phyloP scores from a whole-genome alignment of 2,329 filamentous ascomycete species.

The Colletotrichum horii region DNA sequence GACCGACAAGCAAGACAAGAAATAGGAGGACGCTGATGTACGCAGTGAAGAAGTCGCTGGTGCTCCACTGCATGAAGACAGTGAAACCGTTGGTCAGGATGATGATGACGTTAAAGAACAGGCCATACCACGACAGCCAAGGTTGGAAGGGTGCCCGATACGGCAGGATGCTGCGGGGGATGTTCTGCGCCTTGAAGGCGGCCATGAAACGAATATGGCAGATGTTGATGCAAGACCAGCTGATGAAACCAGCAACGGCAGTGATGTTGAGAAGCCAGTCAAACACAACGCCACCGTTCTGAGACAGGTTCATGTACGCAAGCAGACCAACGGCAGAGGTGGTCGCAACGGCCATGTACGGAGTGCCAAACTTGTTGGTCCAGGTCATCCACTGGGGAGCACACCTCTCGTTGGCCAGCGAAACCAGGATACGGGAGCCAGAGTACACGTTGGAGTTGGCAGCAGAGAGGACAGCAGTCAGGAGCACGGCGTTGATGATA shows the following conservation, averaged over 20 bases:
- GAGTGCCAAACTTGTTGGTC: conserved; percentile 67
- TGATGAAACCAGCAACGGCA: conserved; percentile 72
- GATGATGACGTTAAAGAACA: conserved; percentile 69
- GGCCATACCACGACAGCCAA: conserved; percentile 68
- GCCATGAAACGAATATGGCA: conserved; percentile 71
- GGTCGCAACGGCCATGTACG: conserved; percentile 62
- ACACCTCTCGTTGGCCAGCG: conserved; percentile 67
- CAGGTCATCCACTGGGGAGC: conserved; percentile 64
- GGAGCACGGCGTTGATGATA: conserved; percentile 79
- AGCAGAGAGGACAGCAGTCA: conserved; percentile 79
- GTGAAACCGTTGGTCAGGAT: conserved; percentile 73
- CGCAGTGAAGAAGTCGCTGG: conserved; percentile 65
- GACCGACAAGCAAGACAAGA: conserved; percentile 60
- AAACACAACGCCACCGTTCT: conserved; percentile 65
- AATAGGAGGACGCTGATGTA: conserved; percentile 72
- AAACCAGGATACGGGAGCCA: conserved; percentile 71
- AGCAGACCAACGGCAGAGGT: conserved; percentile 67
- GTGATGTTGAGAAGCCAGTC: conserved; percentile 77
- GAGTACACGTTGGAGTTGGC: conserved; percentile 81
- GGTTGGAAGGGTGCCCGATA: conserved; percentile 69
- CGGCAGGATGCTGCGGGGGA: conserved; percentile 62
- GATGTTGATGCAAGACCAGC: conserved; percentile 69
- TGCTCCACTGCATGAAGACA: conserved; percentile 68
- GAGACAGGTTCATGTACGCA: conserved; percentile 70
- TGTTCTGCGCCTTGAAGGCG: conserved; percentile 60